Conservation (phyloP, 306 rosid genomes). For the Prunus mira region DNA sequence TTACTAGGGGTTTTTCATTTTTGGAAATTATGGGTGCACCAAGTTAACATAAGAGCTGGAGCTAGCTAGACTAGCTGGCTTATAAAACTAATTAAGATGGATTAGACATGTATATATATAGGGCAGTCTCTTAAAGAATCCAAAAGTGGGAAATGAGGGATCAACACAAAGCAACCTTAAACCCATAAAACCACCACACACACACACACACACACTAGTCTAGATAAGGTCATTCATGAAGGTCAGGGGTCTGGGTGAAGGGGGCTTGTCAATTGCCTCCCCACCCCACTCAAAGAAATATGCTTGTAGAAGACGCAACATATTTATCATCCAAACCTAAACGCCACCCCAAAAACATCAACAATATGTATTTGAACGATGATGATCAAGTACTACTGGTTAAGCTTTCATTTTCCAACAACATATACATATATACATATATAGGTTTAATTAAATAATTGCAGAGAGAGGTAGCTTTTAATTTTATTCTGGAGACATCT, state of each 20-base stretch:
- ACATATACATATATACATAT: slow-evolving; percentile 22
- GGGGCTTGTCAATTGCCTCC: slow-evolving; percentile 43
- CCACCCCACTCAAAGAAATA: slow-evolving; percentile 39
- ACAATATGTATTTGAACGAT: slow-evolving; percentile 1
- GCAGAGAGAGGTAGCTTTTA: not conserved
- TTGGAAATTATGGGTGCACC: too few species aligned
- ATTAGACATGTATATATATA: not conserved
- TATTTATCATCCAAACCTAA: slow-evolving; percentile 8
- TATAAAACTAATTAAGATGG: not conserved
- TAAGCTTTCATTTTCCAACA: slow-evolving; percentile 33
- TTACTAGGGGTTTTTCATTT: too few species aligned
- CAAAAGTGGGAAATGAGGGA: slow-evolving; percentile 21
- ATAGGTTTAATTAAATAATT: not conserved
- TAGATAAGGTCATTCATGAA: not conserved
- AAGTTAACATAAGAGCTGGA: not conserved
- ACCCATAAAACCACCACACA: slow-evolving; percentile 25
- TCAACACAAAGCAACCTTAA: slow-evolving; percentile 22
- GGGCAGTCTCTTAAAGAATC: not conserved
- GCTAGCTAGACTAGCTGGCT: not conserved
- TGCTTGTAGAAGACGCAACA: slow-evolving; percentile 58
- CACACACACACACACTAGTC: too few species aligned
- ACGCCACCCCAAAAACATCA: slow-evolving; percentile 10
- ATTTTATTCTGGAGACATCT: slow-evolving; percentile 42
- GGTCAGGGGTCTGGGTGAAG: slow-evolving; percentile 21
- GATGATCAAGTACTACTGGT: slow-evolving; percentile 7